These are phyloP conservation scores for Colletotrichum sp. DNA, from an alignment of 2,329 filamentous ascomycete species.

Conservation along the genomic window DNA sequence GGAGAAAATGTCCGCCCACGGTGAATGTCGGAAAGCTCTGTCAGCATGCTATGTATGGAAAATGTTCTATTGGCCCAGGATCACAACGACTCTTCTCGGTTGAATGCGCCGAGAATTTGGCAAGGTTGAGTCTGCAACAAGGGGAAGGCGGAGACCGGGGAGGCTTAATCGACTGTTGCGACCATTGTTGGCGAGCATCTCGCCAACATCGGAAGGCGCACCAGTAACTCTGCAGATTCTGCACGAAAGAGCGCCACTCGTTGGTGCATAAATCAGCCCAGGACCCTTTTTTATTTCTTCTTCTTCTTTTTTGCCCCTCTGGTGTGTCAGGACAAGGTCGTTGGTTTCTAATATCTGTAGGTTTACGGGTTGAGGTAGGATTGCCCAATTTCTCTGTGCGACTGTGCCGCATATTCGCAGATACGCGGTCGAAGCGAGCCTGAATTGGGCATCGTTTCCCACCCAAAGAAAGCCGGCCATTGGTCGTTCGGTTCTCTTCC, in stretches of 20 bases:
- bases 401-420: constrained; percentile 3
- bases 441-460: background rate
- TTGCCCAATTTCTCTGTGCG: background rate
- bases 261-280: constrained; percentile 13
- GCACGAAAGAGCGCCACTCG: background rate
- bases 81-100: background rate
- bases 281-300: constrained; percentile 6
- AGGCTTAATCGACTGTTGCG: background rate
- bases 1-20: background rate
- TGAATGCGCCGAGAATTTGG: background rate
- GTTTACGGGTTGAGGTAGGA: background rate
- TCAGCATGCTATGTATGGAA: background rate
- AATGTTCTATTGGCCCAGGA: background rate
- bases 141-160: background rate
- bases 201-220: background rate
- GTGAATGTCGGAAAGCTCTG: background rate
- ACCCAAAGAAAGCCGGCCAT: background rate
- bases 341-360: background rate
- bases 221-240: background rate
- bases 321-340: background rate
- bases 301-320: background rate
- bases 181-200: background rate
- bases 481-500: background rate
- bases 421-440: background rate
- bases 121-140: background rate